Conservation (phyloP, 768 basidiomycete genomes). For the Crucibulum laeve region DNA sequence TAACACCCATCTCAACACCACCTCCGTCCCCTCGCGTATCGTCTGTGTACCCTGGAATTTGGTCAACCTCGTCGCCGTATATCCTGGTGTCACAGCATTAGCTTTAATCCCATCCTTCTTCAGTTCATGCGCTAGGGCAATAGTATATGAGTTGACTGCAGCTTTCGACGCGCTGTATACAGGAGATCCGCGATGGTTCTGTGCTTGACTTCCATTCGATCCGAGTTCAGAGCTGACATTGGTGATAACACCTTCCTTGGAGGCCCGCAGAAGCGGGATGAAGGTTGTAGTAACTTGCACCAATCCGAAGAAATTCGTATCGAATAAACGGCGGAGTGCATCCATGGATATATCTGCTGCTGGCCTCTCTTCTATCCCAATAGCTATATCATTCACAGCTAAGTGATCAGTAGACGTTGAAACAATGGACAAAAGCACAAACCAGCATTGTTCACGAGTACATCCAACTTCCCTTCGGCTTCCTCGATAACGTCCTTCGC, state of each 20-base stretch:
- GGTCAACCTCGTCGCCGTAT: conserved; percentile 37
- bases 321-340: conserved; percentile 29
- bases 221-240: conserved; percentile 42
- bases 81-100: conserved; percentile 63
- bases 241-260: conserved; percentile 30
- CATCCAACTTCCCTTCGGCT: conserved; percentile 36
- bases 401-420: not conserved
- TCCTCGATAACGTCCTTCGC: conserved; percentile 31
- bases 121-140: conserved; percentile 63
- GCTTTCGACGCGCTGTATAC: conserved; percentile 72
- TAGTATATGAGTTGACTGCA: conserved; percentile 57
- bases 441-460: conserved; percentile 34
- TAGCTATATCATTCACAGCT: conserved; percentile 18
- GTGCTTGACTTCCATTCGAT: conserved; percentile 33
- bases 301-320: conserved; percentile 39
- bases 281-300: conserved; percentile 38
- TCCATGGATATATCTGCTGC: conserved; percentile 27
- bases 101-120: conserved; percentile 47
- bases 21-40: conserved; percentile 25
- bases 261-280: conserved; percentile 33
- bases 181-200: conserved; percentile 25
- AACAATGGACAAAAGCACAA: not conserved
- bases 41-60: conserved; percentile 34
- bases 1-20: conserved; percentile 33
- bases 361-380: conserved; percentile 27